phyloP scores from a whole-genome alignment of 257 asterid genomes.

The Penstemon barbatus region DNA sequence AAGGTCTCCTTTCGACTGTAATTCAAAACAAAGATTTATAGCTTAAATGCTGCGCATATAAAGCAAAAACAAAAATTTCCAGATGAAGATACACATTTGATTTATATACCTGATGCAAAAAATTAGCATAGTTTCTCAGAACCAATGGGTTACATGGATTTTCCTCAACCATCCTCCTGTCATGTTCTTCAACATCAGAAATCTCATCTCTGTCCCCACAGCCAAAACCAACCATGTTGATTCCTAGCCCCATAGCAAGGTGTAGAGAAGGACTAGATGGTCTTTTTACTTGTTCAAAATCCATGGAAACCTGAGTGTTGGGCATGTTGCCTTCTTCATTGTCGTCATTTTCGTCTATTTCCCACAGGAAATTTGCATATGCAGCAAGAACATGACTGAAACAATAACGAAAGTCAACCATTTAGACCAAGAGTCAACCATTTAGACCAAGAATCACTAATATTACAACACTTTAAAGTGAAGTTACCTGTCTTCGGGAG shows the following conservation, averaged over 20 bases:
- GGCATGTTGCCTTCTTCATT: conserved; percentile 32
- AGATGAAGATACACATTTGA: neutral
- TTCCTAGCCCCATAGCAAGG: conserved; percentile 77
- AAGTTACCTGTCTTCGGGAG: conserved; percentile 71
- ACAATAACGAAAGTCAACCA: neutral
- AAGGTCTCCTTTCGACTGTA: conserved; percentile 71
- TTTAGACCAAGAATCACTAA: neutral
- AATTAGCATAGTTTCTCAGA: conserved; percentile 56
- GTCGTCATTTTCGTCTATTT: conserved; percentile 48
- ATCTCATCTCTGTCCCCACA: conserved; percentile 24
- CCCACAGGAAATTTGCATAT: conserved; percentile 82
- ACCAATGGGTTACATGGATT: conserved; percentile 58
- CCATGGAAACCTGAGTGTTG: conserved; percentile 42
- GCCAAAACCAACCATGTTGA: conserved; percentile 35
- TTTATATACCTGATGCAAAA: conserved; percentile 56
- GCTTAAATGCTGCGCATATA: too few species aligned
- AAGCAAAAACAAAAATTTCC: too few species aligned
- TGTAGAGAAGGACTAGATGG: conserved; percentile 72
- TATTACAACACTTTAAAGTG: neutral
- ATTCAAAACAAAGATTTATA: neutral
- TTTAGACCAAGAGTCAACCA: neutral
- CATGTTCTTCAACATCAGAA: conserved; percentile 43
- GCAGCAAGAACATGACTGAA: conserved; percentile 80
- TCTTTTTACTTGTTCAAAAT: conserved; percentile 40
- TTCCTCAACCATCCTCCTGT: conserved; percentile 61